These are phyloP conservation scores for Protomyces inundatus DNA, from an alignment of 1,139 yeast species.

Conservation along the genomic window DNA sequence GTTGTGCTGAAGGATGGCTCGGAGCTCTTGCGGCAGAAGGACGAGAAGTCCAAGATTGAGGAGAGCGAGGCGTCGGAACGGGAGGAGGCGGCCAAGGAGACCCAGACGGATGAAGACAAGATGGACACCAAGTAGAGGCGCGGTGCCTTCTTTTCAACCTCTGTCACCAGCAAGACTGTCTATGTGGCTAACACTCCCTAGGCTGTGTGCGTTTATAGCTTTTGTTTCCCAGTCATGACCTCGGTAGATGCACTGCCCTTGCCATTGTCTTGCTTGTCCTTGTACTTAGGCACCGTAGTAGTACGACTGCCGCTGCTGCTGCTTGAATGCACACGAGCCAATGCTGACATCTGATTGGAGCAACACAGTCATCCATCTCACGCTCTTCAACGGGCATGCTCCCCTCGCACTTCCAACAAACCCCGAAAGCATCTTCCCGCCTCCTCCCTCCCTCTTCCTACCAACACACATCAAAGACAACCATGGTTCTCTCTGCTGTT, in stretches of 20 bases:
- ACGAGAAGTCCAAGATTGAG: constrained; percentile 3
- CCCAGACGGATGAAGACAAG: neutral
- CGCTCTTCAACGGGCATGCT: too few relatives aligned
- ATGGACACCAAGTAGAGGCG: neutral
- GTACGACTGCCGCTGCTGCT: too few relatives aligned
- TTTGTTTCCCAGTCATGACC: too few relatives aligned
- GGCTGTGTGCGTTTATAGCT: too few relatives aligned
- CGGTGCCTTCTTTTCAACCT: neutral
- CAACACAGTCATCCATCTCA: too few relatives aligned
- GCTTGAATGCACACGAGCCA: too few relatives aligned
- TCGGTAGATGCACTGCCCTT: too few relatives aligned
- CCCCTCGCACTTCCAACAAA: too few relatives aligned
- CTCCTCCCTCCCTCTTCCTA: neutral
- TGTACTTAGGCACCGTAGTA: too few relatives aligned
- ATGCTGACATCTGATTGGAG: too few relatives aligned
- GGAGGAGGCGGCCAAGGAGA: constrained; percentile 2
- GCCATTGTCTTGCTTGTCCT: too few relatives aligned
- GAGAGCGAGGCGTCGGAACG: constrained; percentile 14
- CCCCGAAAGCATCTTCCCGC: neutral
- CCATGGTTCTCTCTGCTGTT: constrained; percentile 30
- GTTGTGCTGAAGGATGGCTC: constrained; percentile 23
- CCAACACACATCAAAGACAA: neutral
- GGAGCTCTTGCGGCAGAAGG: constrained; percentile 16
- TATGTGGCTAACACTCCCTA: too few relatives aligned
- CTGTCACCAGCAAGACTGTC: neutral